Percentiles rank a stretch among this genome's conserved stretches.
Conservation (phyloP, 495 filamentous ascomycete species). For the Penicillium robsamsonii region DNA sequence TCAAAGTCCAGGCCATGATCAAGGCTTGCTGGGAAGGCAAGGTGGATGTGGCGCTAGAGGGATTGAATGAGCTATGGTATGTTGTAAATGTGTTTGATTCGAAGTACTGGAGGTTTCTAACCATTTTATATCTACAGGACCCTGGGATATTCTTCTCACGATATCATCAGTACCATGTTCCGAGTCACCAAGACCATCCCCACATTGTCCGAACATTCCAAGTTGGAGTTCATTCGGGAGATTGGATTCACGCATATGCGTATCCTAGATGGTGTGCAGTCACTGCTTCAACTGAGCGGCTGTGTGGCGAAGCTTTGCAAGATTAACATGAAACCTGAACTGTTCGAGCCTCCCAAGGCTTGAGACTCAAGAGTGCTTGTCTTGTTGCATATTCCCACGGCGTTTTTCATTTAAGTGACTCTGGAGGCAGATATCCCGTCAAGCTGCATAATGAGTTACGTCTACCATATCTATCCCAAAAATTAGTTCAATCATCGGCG, state of each 20-base stretch:
- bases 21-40: slow-evolving; percentile 93
- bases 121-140: slow-evolving; percentile 42
- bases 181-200: slow-evolving; percentile 93
- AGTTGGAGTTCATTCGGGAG: slow-evolving; percentile 94
- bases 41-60: slow-evolving; percentile 81
- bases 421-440: slow-evolving; percentile 15
- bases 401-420: slow-evolving; percentile 21
- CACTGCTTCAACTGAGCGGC: slow-evolving; percentile 86
- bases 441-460: slow-evolving; percentile 19
- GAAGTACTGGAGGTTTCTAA: slow-evolving; percentile 9
- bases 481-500: neutral
- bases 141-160: slow-evolving; percentile 90
- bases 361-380: slow-evolving; percentile 20
- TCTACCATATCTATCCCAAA: slow-evolving; percentile 3
- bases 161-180: slow-evolving; percentile 99
- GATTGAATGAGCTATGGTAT: slow-evolving; percentile 85
- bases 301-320: slow-evolving; percentile 86
- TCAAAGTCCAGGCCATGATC: slow-evolving; percentile 97
- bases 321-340: slow-evolving; percentile 90
- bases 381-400: slow-evolving; percentile 27
- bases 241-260: slow-evolving; percentile 99
- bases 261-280: slow-evolving; percentile 94
- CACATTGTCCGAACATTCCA: slow-evolving; percentile 84
- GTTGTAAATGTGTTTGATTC: slow-evolving; percentile 4
- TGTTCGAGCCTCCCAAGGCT: slow-evolving; percentile 61